These are phyloP conservation scores for Cicer pinnatifidum DNA, from an alignment of 306 rosid genomes.

Conservation along the genomic window DNA sequence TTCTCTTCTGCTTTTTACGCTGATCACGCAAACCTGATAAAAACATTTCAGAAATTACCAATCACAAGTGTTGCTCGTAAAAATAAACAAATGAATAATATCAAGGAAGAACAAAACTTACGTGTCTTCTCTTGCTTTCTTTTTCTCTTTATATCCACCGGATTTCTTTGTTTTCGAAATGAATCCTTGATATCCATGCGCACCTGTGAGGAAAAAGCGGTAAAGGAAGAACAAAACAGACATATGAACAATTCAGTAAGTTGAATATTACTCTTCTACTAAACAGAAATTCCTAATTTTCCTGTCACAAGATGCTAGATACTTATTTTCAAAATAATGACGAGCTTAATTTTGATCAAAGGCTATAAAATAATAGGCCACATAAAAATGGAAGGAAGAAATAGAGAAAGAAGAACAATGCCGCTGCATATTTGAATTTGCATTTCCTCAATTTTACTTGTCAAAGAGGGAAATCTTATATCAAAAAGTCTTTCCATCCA, in stretches of 20 bases:
- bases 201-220: constrained; percentile 54
- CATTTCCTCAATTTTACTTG: constrained; percentile 3
- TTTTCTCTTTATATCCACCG: constrained; percentile 61
- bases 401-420: neutral
- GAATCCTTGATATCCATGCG: constrained; percentile 64
- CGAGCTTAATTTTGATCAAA: neutral
- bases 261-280: neutral
- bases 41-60: constrained; percentile 9
- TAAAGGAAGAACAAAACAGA: constrained; percentile 18
- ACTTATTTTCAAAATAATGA: constrained; percentile 1
- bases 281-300: constrained; percentile 3
- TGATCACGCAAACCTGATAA: constrained; percentile 75
- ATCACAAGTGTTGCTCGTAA: neutral
- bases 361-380: neutral
- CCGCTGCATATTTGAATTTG: neutral
- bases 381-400: neutral
- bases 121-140: constrained; percentile 86
- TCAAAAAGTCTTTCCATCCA: neutral
- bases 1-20: constrained; percentile 69
- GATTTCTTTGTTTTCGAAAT: constrained; percentile 58
- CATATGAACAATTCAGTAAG: constrained; percentile 2
- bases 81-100: neutral
- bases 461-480: constrained; percentile 27
- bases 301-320: neutral
- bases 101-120: constrained; percentile 35